These are phyloP conservation scores for Boechera retrofracta DNA, from an alignment of 345 rosid genomes.

Conservation along the genomic window DNA sequence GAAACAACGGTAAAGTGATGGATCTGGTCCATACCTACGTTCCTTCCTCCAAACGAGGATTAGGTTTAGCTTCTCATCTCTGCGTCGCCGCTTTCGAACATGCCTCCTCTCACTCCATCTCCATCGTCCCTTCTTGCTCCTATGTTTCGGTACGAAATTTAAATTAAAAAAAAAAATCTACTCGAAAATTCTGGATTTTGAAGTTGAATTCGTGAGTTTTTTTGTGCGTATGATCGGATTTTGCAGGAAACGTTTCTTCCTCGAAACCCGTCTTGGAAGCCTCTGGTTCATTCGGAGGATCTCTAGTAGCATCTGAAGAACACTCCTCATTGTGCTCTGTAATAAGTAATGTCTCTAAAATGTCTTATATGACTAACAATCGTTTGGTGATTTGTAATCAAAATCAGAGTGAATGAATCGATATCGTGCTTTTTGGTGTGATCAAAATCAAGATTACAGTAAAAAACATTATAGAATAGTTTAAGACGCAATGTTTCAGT, in stretches of 20 bases:
- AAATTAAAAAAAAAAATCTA: too few relatives aligned
- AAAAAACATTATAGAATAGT: not conserved
- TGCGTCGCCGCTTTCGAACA: conserved; percentile 76
- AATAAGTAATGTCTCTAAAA: not conserved
- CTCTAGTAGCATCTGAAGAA: conserved; percentile 49
- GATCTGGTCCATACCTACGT: conserved; percentile 82
- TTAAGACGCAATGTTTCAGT: not conserved
- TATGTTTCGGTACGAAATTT: conserved; percentile 62
- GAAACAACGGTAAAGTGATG: conserved; percentile 64
- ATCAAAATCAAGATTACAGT: not conserved
- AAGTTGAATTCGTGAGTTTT: not conserved
- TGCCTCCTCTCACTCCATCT: conserved; percentile 68
- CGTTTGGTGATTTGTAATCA: not conserved
- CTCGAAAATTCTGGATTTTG: not conserved
- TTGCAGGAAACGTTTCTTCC: conserved; percentile 81
- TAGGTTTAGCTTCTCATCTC: conserved; percentile 87
- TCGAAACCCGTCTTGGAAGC: conserved; percentile 63
- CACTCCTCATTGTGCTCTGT: not conserved
- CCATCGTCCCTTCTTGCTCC: conserved; percentile 81
- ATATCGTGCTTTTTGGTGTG: not conserved
- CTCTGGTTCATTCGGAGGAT: conserved; percentile 53
- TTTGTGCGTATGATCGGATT: not conserved
- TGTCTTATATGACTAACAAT: not conserved
- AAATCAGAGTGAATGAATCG: not conserved
- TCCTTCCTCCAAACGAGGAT: conserved; percentile 78